These are phyloP conservation scores for Colletotrichum kahawae DNA, from an alignment of 2,329 filamentous ascomycete species.

Conservation along the genomic window DNA sequence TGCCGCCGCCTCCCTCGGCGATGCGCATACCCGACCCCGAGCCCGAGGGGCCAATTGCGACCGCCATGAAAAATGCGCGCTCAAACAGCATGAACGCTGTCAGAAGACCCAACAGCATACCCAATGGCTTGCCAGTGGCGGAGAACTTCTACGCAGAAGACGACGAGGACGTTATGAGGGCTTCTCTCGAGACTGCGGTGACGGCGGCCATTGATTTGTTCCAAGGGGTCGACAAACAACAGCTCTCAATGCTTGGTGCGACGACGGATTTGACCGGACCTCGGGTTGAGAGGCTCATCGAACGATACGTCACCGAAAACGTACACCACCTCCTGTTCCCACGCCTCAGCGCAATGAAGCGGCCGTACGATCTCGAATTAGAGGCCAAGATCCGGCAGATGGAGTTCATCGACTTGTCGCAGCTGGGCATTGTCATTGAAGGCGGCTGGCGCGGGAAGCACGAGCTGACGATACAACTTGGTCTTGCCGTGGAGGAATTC, in stretches of 20 bases:
- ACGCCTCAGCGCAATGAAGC: conserved; percentile 76
- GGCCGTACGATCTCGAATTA: conserved; percentile 83
- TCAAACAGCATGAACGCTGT: conserved; percentile 51
- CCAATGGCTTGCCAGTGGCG: conserved; percentile 52
- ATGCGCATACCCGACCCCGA: conserved; percentile 62
- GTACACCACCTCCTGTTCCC: conserved; percentile 91
- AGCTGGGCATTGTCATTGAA: conserved; percentile 87
- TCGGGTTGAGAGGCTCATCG: conserved; percentile 90
- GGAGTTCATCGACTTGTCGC: conserved; percentile 91
- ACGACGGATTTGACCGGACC: conserved; percentile 94
- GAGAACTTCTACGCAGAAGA: conserved; percentile 81
- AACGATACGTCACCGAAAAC: conserved; percentile 92
- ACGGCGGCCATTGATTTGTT: conserved; percentile 95
- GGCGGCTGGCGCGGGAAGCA: conserved; percentile 80
- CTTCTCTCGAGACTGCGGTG: conserved; percentile 88
- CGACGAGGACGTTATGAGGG: conserved; percentile 89
- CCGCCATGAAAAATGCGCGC: conserved; percentile 59
- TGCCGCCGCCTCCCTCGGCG: conserved; percentile 76
- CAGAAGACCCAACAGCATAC: conserved; percentile 30
- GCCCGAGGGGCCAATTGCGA: conserved; percentile 60
- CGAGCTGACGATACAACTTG: conserved; percentile 78
- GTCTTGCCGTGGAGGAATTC: conserved; percentile 85
- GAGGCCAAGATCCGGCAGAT: conserved; percentile 92
- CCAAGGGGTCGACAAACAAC: conserved; percentile 93
- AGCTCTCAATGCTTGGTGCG: conserved; percentile 87